A percentile compares a stretch with the other conserved stretches of the same genome.
Conservation (phyloP, 2,329 filamentous ascomycete genomes). For the Colletotrichum trifolii region DNA sequence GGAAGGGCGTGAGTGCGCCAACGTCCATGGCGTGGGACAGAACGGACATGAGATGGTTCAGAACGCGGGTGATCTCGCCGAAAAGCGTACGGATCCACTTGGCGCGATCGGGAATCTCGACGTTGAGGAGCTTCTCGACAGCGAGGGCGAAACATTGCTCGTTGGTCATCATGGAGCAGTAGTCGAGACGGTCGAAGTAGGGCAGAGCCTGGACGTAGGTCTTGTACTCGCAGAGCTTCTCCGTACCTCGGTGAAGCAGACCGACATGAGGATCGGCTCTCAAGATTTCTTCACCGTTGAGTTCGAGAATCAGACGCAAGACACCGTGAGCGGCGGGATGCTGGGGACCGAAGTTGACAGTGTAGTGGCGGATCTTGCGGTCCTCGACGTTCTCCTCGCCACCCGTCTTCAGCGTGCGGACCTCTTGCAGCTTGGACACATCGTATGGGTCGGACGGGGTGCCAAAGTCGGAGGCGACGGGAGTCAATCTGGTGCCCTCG, state of each 20-base stretch:
- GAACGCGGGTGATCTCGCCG: slow-evolving; percentile 89
- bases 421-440: slow-evolving; percentile 53
- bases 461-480: slow-evolving; percentile 73
- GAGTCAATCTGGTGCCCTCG: slow-evolving; percentile 71
- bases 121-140: slow-evolving; percentile 96
- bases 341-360: slow-evolving; percentile 99
- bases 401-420: slow-evolving; percentile 55
- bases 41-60: slow-evolving; percentile 99
- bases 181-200: slow-evolving; percentile 98
- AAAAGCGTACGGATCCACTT: slow-evolving; percentile 98
- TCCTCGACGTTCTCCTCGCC: slow-evolving; percentile 61
- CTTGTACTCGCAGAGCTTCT: slow-evolving; percentile 99
- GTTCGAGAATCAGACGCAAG: slow-evolving; percentile 94
- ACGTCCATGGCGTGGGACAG: slow-evolving; percentile 99
- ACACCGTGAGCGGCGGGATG: slow-evolving; percentile 99
- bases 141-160: slow-evolving; percentile 97
- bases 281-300: slow-evolving; percentile 97
- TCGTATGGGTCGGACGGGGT: slow-evolving; percentile 61
- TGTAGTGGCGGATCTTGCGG: slow-evolving; percentile 98
- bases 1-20: slow-evolving; percentile 94
- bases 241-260: slow-evolving; percentile 93
- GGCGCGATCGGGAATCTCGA: slow-evolving; percentile 93
- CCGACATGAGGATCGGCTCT: slow-evolving; percentile 97
- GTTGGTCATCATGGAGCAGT: slow-evolving; percentile 99
- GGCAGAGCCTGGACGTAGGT: slow-evolving; percentile 97